A percentile compares a stretch with the other conserved stretches of the same genome.
Conservation (phyloP, 306 rosid genomes). For the Malus sylvestris region DNA sequence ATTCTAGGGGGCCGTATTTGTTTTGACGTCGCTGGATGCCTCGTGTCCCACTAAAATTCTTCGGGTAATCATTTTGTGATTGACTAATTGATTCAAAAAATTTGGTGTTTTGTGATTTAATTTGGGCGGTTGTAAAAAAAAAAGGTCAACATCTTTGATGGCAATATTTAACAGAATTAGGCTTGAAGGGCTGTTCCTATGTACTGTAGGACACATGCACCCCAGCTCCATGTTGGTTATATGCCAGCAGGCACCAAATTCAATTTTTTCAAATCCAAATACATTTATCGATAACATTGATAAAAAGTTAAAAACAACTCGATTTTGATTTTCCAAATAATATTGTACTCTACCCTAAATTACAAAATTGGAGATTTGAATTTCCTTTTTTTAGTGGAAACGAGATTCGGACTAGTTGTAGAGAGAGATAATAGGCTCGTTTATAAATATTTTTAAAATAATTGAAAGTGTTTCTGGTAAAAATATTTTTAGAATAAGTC, state of each 20-base stretch:
- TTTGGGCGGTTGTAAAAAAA: neutral
- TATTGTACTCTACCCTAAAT: too few relatives aligned
- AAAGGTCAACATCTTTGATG: slow-evolving; percentile 47
- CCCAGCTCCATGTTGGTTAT: neutral
- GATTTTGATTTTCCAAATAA: too few relatives aligned
- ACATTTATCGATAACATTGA: neutral
- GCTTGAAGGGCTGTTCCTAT: slow-evolving; percentile 3
- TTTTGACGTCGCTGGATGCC: slow-evolving; percentile 17
- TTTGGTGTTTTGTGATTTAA: neutral
- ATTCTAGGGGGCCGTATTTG: slow-evolving; percentile 23
- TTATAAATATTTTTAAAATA: too few relatives aligned
- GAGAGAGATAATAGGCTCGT: too few relatives aligned
- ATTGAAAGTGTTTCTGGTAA: too few relatives aligned
- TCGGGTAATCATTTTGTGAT: slow-evolving; percentile 41
- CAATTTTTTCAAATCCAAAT: neutral
- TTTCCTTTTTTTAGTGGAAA: too few relatives aligned
- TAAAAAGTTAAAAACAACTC: neutral
- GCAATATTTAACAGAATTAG: neutral
- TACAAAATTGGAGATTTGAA: too few relatives aligned
- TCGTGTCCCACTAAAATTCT: slow-evolving; percentile 48
- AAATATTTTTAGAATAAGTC: too few relatives aligned
- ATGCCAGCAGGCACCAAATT: slow-evolving; percentile 7
- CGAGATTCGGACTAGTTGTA: neutral
- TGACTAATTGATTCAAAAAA: slow-evolving; percentile 25
- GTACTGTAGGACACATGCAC: neutral